Evolutionary conservation across 2,329 filamentous ascomycete species (phyloP).

Genomic region (Trichoderma sp.): DNA sequence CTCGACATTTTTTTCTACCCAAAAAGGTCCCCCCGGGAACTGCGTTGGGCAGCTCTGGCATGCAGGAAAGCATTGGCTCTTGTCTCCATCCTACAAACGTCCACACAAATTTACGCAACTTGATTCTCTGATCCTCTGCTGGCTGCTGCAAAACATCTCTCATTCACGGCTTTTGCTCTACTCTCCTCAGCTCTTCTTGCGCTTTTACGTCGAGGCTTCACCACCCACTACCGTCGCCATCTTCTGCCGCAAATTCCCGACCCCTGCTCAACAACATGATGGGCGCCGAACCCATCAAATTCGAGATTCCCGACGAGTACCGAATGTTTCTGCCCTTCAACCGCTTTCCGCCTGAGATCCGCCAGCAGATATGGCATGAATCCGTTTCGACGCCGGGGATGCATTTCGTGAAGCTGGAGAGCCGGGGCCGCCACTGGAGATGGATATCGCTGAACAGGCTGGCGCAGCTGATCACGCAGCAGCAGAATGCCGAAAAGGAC

Average conservation of each 20-base stretch:
- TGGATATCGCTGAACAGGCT: conserved; percentile 29
- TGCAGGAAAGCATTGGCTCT: not conserved
- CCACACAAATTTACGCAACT: not conserved
- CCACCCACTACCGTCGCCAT: not conserved
- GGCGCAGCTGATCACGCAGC: conserved; percentile 6
- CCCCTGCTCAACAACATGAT: conserved; percentile 1
- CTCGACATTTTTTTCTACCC: not conserved
- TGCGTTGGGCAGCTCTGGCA: conserved; percentile 11
- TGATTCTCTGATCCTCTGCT: not conserved
- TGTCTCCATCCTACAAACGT: not conserved
- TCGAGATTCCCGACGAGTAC: conserved; percentile 37
- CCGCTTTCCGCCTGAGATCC: conserved; percentile 40
- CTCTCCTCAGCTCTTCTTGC: not conserved
- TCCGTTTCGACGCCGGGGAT: conserved; percentile 39
- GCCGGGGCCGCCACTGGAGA: conserved; percentile 29
- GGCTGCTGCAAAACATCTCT: not conserved
- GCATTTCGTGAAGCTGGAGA: conserved; percentile 39
- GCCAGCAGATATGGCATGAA: conserved; percentile 39
- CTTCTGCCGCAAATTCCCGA: not conserved
- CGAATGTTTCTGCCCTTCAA: conserved; percentile 38
- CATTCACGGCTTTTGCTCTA: not conserved
- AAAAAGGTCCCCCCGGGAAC: not conserved
- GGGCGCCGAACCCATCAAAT: conserved; percentile 32
- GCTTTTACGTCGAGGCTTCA: not conserved
- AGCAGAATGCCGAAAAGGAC: conserved; percentile 24